These are phyloP conservation scores for Letharia lupina DNA, from an alignment of 495 filamentous ascomycete genomes.

Conservation along the genomic window DNA sequence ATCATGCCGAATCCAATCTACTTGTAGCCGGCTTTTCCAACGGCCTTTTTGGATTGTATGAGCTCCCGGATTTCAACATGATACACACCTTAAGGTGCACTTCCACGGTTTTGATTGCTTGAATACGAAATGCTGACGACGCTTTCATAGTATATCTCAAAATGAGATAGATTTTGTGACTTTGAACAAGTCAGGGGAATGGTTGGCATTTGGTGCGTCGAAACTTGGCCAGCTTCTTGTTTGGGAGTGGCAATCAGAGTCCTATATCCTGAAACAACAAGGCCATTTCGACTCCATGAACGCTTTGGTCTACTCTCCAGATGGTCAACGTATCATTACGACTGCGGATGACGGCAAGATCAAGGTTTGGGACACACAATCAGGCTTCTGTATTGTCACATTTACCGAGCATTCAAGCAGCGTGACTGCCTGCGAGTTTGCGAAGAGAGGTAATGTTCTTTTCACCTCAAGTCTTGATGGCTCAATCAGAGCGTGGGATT, in stretches of 20 bases:
- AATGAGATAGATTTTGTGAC: slow-evolving; percentile 91
- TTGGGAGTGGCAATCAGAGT: slow-evolving; percentile 99
- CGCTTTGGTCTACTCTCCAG: slow-evolving; percentile 82
- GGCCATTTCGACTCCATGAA: slow-evolving; percentile 98
- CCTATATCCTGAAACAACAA: slow-evolving; percentile 97
- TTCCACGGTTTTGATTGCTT: background rate
- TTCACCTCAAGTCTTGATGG: slow-evolving; percentile 94
- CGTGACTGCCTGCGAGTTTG: slow-evolving; percentile 91
- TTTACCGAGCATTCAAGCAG: slow-evolving; percentile 95
- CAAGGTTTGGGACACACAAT: slow-evolving; percentile 94
- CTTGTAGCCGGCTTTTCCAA: slow-evolving; percentile 91
- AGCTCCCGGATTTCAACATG: slow-evolving; percentile 92
- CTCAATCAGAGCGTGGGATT: slow-evolving; percentile 89
- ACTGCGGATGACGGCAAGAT: slow-evolving; percentile 94
- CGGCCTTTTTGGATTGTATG: slow-evolving; percentile 86
- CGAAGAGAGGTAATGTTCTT: slow-evolving; percentile 86
- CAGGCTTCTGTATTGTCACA: slow-evolving; percentile 94
- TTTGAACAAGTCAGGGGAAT: slow-evolving; percentile 88
- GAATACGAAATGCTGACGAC: slow-evolving; percentile 24
- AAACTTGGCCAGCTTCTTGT: slow-evolving; percentile 89
- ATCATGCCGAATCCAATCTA: slow-evolving; percentile 76
- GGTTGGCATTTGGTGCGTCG: slow-evolving; percentile 96
- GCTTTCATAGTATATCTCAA: slow-evolving; percentile 69
- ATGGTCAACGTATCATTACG: slow-evolving; percentile 86
- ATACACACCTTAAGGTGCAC: slow-evolving; percentile 70